phyloP scores from a whole-genome alignment of 805 yeast species.

The Saccharomycopsis guyanensis region DNA sequence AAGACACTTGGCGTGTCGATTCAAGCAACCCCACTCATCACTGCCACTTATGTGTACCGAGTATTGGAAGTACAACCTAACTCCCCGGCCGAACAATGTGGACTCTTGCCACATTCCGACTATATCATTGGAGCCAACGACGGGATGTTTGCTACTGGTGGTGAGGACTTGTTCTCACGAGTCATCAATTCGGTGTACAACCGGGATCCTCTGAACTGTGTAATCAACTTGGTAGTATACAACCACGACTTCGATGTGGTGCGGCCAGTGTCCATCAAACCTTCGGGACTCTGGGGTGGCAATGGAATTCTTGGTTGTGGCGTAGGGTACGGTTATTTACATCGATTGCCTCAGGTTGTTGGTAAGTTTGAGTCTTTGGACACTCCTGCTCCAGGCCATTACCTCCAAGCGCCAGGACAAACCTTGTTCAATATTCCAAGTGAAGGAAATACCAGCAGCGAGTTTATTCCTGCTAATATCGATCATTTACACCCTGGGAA shows the following conservation, averaged over 20 bases:
- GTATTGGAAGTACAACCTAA: conserved; percentile 63
- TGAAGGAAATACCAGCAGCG: conserved; percentile 11
- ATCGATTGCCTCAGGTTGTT: conserved; percentile 67
- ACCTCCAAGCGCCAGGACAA: conserved; percentile 21
- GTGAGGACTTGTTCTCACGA: conserved; percentile 69
- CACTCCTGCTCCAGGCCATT: conserved; percentile 27
- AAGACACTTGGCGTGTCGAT: conserved; percentile 55
- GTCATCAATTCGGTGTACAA: conserved; percentile 51
- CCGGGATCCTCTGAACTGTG: conserved; percentile 28
- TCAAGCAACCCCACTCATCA: conserved; percentile 68
- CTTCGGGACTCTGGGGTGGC: conserved; percentile 74
- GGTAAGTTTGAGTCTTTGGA: conserved; percentile 23
- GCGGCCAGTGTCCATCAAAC: conserved; percentile 78
- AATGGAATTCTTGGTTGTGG: conserved; percentile 85
- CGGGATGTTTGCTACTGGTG: conserved; percentile 80
- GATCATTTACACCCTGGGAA: too few relatives aligned
- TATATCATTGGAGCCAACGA: conserved; percentile 84
- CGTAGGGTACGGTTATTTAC: conserved; percentile 88
- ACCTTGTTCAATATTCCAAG: conserved; percentile 15
- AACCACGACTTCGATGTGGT: conserved; percentile 81
- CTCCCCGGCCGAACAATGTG: conserved; percentile 79
- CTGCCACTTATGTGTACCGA: conserved; percentile 84
- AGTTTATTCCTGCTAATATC: conserved; percentile 16
- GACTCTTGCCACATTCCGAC: conserved; percentile 77
- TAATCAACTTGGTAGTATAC: conserved; percentile 62